A percentile compares a stretch with the other conserved stretches of the same genome.
Conservation (phyloP, 208 protist genomes). For the Crithidia sp. region DNA sequence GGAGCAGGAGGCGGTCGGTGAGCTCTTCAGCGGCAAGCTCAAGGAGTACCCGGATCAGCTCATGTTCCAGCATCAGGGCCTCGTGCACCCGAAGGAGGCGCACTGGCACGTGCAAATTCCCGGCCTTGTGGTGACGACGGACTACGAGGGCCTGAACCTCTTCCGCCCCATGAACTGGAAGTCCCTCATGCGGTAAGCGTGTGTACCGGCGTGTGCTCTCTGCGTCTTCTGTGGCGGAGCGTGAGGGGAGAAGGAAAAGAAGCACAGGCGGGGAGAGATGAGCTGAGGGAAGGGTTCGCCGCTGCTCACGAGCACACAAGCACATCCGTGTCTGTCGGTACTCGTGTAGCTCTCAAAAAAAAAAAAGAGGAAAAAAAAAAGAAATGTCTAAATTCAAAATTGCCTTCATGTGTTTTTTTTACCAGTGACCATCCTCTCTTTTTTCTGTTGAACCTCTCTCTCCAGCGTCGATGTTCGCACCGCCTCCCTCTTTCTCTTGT, state of each 20-base stretch:
- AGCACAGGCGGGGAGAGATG: background rate
- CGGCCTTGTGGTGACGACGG: slow-evolving; percentile 95
- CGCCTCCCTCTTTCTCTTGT: too few species aligned
- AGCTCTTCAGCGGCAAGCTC: slow-evolving; percentile 77
- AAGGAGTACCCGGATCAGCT: slow-evolving; percentile 94
- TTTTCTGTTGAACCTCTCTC: too few species aligned
- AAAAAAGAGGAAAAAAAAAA: background rate
- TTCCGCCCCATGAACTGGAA: slow-evolving; percentile 97
- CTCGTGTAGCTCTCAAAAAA: background rate
- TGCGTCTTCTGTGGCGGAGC: too few species aligned
- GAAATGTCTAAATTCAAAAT: too few species aligned
- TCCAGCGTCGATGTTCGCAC: too few species aligned
- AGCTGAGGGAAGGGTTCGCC: too few species aligned
- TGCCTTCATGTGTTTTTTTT: too few species aligned
- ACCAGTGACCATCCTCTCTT: too few species aligned
- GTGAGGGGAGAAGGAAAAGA: background rate
- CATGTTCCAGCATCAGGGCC: slow-evolving; percentile 98
- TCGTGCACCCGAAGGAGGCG: slow-evolving; percentile 97
- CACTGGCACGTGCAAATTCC: slow-evolving; percentile 98
- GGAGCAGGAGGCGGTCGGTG: slow-evolving; percentile 81
- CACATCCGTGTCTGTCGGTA: too few species aligned
- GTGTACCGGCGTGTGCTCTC: too few species aligned
- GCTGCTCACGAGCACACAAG: too few species aligned
- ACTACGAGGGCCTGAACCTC: slow-evolving; percentile 96
- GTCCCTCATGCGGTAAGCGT: slow-evolving; percentile 79